Percentiles rank a stretch among this genome's conserved stretches.
phyloP scores from a whole-genome alignment of 768 basidiomycete genomes.

The Leccinellum albellum region DNA sequence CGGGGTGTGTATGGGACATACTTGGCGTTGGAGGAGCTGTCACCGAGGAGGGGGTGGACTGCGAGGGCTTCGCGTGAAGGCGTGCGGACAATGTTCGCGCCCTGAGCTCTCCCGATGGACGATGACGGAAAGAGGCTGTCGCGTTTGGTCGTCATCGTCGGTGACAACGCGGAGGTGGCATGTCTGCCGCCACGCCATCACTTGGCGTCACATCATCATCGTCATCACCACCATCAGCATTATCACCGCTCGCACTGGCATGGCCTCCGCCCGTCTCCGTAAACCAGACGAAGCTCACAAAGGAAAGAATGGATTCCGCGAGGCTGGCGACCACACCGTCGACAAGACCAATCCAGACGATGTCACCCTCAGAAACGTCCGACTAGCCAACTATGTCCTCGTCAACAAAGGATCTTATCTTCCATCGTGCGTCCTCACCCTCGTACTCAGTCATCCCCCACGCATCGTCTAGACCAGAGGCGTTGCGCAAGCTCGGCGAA shows the following conservation, averaged over 20 bases:
- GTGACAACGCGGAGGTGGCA: neutral
- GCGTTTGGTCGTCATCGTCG: constrained; percentile 35
- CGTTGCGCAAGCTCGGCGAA: constrained; percentile 22
- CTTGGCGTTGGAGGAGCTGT: constrained; percentile 29
- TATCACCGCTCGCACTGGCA: neutral
- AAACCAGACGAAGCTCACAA: constrained; percentile 8
- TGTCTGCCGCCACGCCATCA: neutral
- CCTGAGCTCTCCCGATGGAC: constrained; percentile 52
- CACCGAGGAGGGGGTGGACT: constrained; percentile 63
- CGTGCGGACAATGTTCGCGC: constrained; percentile 38
- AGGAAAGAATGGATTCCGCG: constrained; percentile 25
- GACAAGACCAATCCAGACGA: constrained; percentile 21
- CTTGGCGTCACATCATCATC: neutral
- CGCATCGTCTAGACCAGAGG: constrained; percentile 13
- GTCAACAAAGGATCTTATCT: constrained; percentile 37
- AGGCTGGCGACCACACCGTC: constrained; percentile 2
- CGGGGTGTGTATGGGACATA: constrained; percentile 80
- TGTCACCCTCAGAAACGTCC: constrained; percentile 29
- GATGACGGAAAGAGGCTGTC: constrained; percentile 44
- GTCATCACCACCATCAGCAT: neutral
- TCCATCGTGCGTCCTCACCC: constrained; percentile 34
- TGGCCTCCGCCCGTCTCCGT: constrained; percentile 7
- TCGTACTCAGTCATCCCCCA: neutral
- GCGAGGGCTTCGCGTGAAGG: constrained; percentile 52
- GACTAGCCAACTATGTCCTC: constrained; percentile 39